Evolutionary conservation across 345 rosid species (phyloP), one percentile per base, ranked within the genome.

Genomic region (Populus tremula): DNA sequence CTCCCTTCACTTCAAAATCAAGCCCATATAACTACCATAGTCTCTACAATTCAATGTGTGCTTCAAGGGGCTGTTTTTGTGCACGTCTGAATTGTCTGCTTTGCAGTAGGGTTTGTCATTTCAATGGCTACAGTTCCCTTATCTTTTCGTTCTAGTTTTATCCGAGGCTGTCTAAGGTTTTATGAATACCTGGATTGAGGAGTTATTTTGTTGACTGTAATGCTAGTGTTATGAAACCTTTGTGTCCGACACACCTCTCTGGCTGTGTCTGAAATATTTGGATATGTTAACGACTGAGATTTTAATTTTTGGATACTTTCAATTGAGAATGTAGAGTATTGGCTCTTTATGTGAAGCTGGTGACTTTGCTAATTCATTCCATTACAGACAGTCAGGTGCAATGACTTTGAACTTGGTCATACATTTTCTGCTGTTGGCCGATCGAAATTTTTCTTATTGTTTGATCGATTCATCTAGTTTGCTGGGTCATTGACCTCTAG

Each of bases 1-100:
- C 87, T 94, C 99, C 14, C 98, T 94, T 71, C 98, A 96, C 86
- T 96, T 94, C 91, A 96, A 96, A 89, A 96, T 96, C 92, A 96
- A 96, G 91, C 99, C 99, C 74, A 94, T 96, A 45, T 96, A 76
- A 74, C 80, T 25, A 31, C 53, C 53, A 36, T 67, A 21, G 8
- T 20, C 20, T 29, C 67, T 53, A 3, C 11, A 8, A 13, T 67
- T 47, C 43, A 27, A 47, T 20, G 31, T 29, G 71, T 81, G 75
- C 29, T 27, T 20, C 53, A 31, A 59, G 63, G 78, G 23, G 10
- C 25, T 54, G 5, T 67, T 61, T 63, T 73, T 61, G 17, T 53
- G 69, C 13, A 2, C 39, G 54, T 21, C 12, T 16, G 39, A 23
- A 68, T 38, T 72, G 35, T 65, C 45, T 70, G 72, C 50, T 72